Conservation (phyloP, 257 asterid genomes). For the Gentiana dahurica region DNA sequence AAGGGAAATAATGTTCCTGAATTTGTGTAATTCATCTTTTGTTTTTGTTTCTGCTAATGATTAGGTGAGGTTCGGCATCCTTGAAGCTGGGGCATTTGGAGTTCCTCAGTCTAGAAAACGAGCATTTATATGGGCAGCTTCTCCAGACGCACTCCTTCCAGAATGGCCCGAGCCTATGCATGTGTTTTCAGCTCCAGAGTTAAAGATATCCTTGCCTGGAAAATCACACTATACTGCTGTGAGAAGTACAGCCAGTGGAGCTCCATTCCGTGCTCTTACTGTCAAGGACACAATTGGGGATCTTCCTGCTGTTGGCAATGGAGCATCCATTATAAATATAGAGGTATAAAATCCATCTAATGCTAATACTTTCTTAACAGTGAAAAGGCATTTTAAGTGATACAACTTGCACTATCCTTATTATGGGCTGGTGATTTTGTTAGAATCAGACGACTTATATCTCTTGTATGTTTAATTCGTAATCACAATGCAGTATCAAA, state of each 20-base stretch:
- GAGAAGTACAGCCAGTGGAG: conserved; percentile 78
- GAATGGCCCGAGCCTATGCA: conserved; percentile 99
- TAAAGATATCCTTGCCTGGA: conserved; percentile 54
- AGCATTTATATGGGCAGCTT: conserved; percentile 99
- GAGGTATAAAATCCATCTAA: conserved; percentile 29
- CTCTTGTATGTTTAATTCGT: conserved; percentile 4
- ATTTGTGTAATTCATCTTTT: too few species aligned
- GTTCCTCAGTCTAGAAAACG: conserved; percentile 97
- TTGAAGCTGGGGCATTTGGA: conserved; percentile 97
- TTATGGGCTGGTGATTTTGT: too few species aligned
- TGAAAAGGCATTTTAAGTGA: too few species aligned
- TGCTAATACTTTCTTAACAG: too few species aligned
- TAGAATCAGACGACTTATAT: too few species aligned
- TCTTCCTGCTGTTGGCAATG: conserved; percentile 43
- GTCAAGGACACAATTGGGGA: conserved; percentile 95
- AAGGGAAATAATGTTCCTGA: too few species aligned
- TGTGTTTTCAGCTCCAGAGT: conserved; percentile 76
- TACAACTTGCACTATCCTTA: too few species aligned
- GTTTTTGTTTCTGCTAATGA: neutral
- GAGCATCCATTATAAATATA: conserved; percentile 2
- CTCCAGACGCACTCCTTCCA: conserved; percentile 86
- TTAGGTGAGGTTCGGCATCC: conserved; percentile 85
- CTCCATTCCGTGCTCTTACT: conserved; percentile 88
- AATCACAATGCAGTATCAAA: conserved; percentile 19
- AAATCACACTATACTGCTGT: conserved; percentile 65